Conservation (phyloP, 2,329 filamentous ascomycete genomes). For the Penicillium sclerotigenum region DNA sequence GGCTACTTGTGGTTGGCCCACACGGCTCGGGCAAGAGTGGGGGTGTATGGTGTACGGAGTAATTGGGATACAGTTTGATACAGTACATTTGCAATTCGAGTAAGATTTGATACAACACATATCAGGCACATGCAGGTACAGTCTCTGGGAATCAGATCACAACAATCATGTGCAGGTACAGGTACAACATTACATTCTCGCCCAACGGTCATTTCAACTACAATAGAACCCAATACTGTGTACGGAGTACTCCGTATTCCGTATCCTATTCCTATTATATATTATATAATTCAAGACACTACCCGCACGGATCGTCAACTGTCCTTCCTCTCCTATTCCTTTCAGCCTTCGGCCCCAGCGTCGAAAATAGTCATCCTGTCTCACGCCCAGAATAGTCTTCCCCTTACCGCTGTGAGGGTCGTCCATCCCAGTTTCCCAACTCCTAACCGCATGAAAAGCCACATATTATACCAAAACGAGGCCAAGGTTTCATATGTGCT, state of each 20-base stretch:
- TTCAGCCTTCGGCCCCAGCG: not conserved
- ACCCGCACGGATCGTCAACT: slow-evolving; percentile 1
- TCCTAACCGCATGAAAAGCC: slow-evolving; percentile 4
- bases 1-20: slow-evolving; percentile 13
- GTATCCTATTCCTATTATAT: too few relatives aligned
- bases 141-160: not conserved
- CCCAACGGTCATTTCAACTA: not conserved
- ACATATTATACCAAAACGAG: not conserved
- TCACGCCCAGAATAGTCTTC: slow-evolving; percentile 10
- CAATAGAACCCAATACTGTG: not conserved
- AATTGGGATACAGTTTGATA: not conserved
- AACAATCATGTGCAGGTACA: not conserved
- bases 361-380: slow-evolving; percentile 5
- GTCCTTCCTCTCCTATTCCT: not conserved
- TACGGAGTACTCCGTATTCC: not conserved
- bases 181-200: not conserved
- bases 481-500: slow-evolving; percentile 4
- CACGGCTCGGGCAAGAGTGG: slow-evolving; percentile 11
- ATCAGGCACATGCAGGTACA: not conserved
- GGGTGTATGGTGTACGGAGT: not conserved
- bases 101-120: not conserved
- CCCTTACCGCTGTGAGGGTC: slow-evolving; percentile 8
- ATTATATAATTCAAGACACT: too few relatives aligned
- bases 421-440: not conserved
- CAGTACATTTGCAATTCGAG: not conserved